Evolutionary conservation across 208 protist species (phyloP), one percentile per base, ranked within the genome.

Genomic region (Leishmania guyanensis): DNA sequence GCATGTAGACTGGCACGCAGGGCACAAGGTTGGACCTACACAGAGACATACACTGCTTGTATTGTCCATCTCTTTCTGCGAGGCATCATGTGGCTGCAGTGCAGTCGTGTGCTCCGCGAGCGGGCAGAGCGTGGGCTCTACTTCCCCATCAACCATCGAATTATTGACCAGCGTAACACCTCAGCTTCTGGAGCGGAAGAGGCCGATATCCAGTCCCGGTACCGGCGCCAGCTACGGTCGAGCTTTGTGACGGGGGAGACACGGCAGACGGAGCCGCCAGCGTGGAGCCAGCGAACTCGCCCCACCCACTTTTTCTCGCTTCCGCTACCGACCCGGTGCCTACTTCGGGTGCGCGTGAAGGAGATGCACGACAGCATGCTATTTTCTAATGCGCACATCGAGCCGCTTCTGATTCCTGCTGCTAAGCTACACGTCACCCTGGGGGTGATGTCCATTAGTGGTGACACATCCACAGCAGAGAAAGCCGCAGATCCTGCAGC

Each of bases 91-190:
- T 90, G 89, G 89, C 60, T 92, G 79, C 79, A 83, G 14, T 78
- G 88, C 68, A 75, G 73, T 46, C 75, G 84, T 56, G 6, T 71
- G 39, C 75, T 89, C 20, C 73, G 84, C 36, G 88, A 85, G 43
- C 84, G 83, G 36, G 80, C 83, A 54, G 92, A 94, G 78, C 86
- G 86, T 20, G 94, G 94, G 26, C 85, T 97, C 71, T 97, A 96
- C 84, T 97, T 96, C 80, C 94, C 94, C 76, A 96, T 97, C 66
- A 95, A 96, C 80, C 91, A 94, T 81, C 94, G 94, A 73, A 95
- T 95, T 60, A 83, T 93, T 8, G 94, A 97, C 72, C 77, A 83
- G 43, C 92, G 94, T 50, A 83, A 94, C 71, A 76, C 89, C n/a
- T 46, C 87, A 16, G 75, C 81, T 2, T 87, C 87, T 16, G 80